Base-by-base conservation (phyloP, 768 basidiomycete genomes). In the Crepidotus variabilis region DNA sequence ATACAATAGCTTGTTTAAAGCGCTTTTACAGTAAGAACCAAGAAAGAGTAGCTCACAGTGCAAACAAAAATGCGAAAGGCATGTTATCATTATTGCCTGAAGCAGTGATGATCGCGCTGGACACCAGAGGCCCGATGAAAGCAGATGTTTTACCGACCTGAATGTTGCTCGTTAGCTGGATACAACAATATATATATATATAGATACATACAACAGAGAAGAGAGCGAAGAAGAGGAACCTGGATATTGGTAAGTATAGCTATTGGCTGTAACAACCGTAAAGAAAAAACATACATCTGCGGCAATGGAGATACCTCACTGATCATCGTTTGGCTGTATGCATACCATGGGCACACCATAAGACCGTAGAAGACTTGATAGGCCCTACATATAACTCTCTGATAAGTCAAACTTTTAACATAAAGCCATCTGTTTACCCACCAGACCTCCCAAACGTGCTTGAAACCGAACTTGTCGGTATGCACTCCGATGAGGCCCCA, bases 381-480 rank as follows among this genome's bases (percentile, higher is more conserved):
- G 28, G 82, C 59, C 87, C 86, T 87, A 54, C 1, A 35, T 18
- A 45, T 46, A n/a, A n/a, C n/a, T 23, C n/a, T 46, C 22, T 53
- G 24, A 52, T 16, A 52, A 47, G 11, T 48, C 4, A 28, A 28
- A 8, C 35, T 39, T 36, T 32, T 14, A 16, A 28, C 24, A 45
- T 8, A 35, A 22, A 50, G 23, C 52, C 49, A 36, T 51, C 50
- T 24, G n/a, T 47, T 48, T 5, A 54, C 70, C 54, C 60, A 84
- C 85, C 87, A 88, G 28, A 88, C 82, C 67, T 91, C 90, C 88
- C 89, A 91, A 57, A 85, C 81, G 64, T 91, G 86, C 69, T 92
- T 88, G 73, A 90, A 91, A 11, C 88, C 89, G 63, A 92, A 86
- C 47, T 80, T 84, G 62, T 82, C 68, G 14, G 87, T 88, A 61